Percentiles rank a stretch among this genome's conserved stretches.
Evolutionary conservation across 768 basidiomycete species (phyloP).

Genomic region (Phanerochaete carnosa): DNA sequence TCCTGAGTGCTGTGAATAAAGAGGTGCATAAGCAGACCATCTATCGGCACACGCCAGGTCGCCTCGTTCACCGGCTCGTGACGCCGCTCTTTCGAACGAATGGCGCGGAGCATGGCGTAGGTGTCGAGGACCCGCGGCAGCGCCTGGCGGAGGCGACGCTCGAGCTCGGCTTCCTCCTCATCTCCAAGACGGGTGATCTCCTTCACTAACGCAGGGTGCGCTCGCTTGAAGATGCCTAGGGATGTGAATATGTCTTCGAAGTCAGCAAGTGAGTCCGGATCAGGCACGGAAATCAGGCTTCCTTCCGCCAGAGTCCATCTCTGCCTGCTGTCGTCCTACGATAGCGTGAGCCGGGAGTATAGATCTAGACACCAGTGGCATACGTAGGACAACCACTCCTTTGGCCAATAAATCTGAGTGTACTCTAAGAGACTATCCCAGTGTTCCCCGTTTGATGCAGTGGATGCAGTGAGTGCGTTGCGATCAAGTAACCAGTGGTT

Average conservation of each 20-base stretch:
- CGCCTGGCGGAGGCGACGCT: background rate
- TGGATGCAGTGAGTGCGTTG: no score
- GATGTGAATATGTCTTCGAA: background rate
- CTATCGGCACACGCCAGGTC: background rate
- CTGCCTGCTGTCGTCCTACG: background rate
- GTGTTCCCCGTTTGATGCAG: no score
- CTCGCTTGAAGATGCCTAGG: background rate
- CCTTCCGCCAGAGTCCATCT: background rate
- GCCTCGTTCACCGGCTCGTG: background rate
- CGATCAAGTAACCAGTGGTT: no score
- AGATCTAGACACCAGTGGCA: no score
- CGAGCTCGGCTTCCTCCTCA: background rate
- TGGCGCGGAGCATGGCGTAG: background rate
- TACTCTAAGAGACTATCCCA: no score
- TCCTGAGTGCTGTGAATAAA: background rate
- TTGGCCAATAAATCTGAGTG: no score
- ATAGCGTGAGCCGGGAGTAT: no score
- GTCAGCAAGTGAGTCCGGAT: background rate
- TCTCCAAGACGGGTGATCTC: background rate
- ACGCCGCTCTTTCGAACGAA: background rate
- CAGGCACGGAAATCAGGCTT: background rate
- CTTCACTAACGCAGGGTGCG: background rate
- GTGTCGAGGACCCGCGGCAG: background rate
- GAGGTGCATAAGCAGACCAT: background rate
- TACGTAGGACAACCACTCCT: no score